phyloP scores from a whole-genome alignment of 2,329 filamentous ascomycete species.

The Ilyonectria robusta region DNA sequence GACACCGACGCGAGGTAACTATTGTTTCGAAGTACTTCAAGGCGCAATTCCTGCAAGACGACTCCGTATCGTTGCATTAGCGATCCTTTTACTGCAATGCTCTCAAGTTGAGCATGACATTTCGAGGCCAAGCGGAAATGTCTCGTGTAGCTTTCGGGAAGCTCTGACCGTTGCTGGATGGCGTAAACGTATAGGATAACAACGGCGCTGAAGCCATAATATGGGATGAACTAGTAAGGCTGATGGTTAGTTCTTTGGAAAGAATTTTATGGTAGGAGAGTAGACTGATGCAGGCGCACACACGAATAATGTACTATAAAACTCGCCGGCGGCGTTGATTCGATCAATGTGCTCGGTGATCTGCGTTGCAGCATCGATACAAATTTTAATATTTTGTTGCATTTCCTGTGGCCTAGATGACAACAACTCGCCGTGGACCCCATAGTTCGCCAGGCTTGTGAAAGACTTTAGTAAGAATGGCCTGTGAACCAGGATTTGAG shows the following conservation, averaged over 20 bases:
- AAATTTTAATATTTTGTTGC: conserved; percentile 35
- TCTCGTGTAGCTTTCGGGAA: conserved; percentile 45
- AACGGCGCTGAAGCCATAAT: conserved; percentile 61
- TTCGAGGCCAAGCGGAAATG: conserved; percentile 55
- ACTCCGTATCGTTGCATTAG: conserved; percentile 58
- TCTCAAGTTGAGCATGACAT: conserved; percentile 57
- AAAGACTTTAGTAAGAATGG: conserved; percentile 56
- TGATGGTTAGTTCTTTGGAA: neutral
- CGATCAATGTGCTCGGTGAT: conserved; percentile 55
- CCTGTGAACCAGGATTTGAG: conserved; percentile 57
- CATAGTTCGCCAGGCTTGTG: conserved; percentile 33
- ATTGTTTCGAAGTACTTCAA: conserved; percentile 46
- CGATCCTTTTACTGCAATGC: conserved; percentile 55
- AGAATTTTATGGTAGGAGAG: conserved; percentile 44
- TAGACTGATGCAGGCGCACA: neutral
- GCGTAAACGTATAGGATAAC: conserved; percentile 61
- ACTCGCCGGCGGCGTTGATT: conserved; percentile 12
- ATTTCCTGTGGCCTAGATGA: conserved; percentile 43
- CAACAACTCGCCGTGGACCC: conserved; percentile 8
- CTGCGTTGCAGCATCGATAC: conserved; percentile 58
- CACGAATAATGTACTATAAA: conserved; percentile 28
- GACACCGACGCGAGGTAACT: conserved; percentile 29
- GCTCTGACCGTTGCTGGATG: conserved; percentile 54
- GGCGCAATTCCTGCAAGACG: conserved; percentile 55
- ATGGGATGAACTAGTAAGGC: conserved; percentile 47